Evolutionary conservation across 768 basidiomycete genomes (phyloP), one percentile per base, ranked within the genome.

Genomic region (Russula sp.): DNA sequence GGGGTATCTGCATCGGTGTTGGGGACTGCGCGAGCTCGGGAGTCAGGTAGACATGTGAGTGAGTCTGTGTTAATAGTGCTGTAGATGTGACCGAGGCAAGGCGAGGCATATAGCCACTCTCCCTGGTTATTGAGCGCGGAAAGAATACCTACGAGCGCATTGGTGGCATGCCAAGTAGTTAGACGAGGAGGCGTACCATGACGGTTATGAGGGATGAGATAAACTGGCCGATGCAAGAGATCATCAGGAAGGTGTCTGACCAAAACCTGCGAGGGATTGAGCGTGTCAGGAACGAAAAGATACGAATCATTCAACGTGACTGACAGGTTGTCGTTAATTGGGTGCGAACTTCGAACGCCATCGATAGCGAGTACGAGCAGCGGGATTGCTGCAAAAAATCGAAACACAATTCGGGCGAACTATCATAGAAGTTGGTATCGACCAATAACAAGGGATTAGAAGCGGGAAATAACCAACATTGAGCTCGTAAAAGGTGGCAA

Each of bases 141-240:
- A 90, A 90, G 76, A 90, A 90, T 49, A 90, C 81, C 88, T 89
- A 40, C 7, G 32, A 42, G 49, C 8, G 57, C 28, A 34, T 24
- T 24, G 40, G 51, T 26, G 34, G 52, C 55, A 30, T 44, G 42
- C 32, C 7, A 38, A 50, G 60, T 32, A 55, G 34, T 54, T 50
- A 26, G 46, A n/a, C 6, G n/a, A 48, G 8, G 42, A 30, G 61
- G 74, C 85, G 71, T 70, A 90, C 90, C 36, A 92, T 79, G 36
- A 93, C 79, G 4, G 91, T 93, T 26, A 92, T 88, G 20, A 84
- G 84, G 28, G 90, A 90, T 4, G 90, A 92, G 24, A 90, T 79
- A 70, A 92, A 85, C 69, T 86, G 86, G 16, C 90, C 90, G 34
- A 92, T 80, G 20, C 81, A 89, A 24, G 84, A 86, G 59, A 87